Conservation (phyloP, 108 stramenopile species). For the Skeletonema tropicum region DNA sequence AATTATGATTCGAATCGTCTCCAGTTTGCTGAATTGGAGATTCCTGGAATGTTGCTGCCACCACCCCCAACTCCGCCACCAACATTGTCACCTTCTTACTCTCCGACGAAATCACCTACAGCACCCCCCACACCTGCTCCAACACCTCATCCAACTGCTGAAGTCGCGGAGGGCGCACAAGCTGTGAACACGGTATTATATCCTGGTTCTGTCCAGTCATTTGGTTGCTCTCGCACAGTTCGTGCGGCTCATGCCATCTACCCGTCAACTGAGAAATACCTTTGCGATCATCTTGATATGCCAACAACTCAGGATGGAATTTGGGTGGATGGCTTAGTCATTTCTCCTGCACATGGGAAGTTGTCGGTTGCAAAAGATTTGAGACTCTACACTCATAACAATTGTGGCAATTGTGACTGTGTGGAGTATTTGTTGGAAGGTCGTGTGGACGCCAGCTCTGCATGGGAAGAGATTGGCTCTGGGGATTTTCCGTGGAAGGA, state of each 20-base stretch:
- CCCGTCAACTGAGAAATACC: constrained; percentile 27
- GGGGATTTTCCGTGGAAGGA: constrained; percentile 18
- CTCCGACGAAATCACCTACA: not conserved
- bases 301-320: not conserved
- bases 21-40: constrained; percentile 6
- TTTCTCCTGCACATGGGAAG: constrained; percentile 2
- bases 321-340: constrained; percentile 8
- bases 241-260: not conserved
- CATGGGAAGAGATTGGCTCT: constrained; percentile 12
- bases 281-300: constrained; percentile 11
- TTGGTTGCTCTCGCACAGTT: not conserved
- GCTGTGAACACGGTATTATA: not conserved
- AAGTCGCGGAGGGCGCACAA: not conserved
- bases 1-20: not conserved
- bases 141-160: not conserved
- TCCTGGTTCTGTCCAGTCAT: not conserved
- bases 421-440: constrained; percentile 28
- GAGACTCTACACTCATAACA: constrained; percentile 34
- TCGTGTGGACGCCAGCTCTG: constrained; percentile 15
- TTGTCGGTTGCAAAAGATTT: constrained; percentile 26
- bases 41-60: constrained; percentile 13
- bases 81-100: not conserved
- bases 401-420: constrained; percentile 29
- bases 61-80: constrained; percentile 12
- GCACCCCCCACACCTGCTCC: not conserved